These are phyloP conservation scores for Glycine soja DNA, from an alignment of 306 rosid species.

Conservation along the genomic window DNA sequence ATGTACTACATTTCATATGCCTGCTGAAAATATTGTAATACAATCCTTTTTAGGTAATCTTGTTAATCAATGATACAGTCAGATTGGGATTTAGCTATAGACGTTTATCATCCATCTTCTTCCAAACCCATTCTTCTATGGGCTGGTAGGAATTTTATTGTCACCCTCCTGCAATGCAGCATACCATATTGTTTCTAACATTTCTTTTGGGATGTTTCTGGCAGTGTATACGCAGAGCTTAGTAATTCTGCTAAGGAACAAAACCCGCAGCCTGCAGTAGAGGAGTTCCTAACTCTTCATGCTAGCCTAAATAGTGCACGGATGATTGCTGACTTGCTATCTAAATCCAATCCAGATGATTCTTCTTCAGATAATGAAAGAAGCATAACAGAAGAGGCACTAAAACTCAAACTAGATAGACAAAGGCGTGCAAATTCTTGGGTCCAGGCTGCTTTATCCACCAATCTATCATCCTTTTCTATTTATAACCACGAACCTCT, in stretches of 20 bases:
- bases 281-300: slow-evolving; percentile 81
- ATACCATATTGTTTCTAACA: too few species aligned
- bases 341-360: slow-evolving; percentile 58
- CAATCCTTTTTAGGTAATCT: slow-evolving; percentile 24
- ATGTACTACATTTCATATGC: slow-evolving; percentile 4
- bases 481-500: slow-evolving; percentile 65
- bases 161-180: too few species aligned
- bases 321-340: slow-evolving; percentile 67
- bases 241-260: slow-evolving; percentile 75
- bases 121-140: background rate
- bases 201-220: slow-evolving; percentile 31
- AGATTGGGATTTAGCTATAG: slow-evolving; percentile 22
- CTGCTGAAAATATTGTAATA: slow-evolving; percentile 21
- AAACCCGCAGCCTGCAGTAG: slow-evolving; percentile 80
- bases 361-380: slow-evolving; percentile 69
- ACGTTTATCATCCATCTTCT: background rate
- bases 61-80: background rate
- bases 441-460: slow-evolving; percentile 88
- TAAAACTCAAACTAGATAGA: slow-evolving; percentile 63
- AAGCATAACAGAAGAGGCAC: slow-evolving; percentile 66
- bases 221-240: slow-evolving; percentile 82
- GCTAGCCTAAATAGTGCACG: slow-evolving; percentile 64
- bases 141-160: background rate
- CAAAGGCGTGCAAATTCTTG: slow-evolving; percentile 75
- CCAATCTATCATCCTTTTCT: slow-evolving; percentile 78